phyloP scores from a whole-genome alignment of 2,329 filamentous ascomycete genomes.

The Colletotrichum caudatum region DNA sequence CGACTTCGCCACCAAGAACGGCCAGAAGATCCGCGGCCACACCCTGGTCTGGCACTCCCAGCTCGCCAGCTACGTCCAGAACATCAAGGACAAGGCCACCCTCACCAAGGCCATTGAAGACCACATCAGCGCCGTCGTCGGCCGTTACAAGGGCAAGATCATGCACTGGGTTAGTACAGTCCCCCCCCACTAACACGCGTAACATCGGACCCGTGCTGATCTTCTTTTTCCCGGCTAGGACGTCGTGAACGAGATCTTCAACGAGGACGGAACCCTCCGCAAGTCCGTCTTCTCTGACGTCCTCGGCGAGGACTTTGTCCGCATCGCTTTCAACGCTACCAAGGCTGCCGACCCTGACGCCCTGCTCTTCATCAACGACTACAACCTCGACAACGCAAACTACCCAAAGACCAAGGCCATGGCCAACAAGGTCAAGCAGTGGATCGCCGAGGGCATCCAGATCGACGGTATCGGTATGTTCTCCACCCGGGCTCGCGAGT shows the following conservation, averaged over 20 bases:
- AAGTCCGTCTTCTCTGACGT: not conserved
- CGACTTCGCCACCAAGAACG: conserved; percentile 67
- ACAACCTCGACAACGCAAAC: conserved; percentile 71
- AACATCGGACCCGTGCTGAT: not conserved
- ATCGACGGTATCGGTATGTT: not conserved
- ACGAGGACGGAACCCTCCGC: conserved; percentile 67
- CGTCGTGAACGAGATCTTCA: conserved; percentile 74
- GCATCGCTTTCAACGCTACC: not conserved
- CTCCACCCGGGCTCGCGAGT: conserved; percentile 15
- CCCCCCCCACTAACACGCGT: not conserved
- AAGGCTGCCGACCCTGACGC: conserved; percentile 73
- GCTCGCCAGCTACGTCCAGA: conserved; percentile 70
- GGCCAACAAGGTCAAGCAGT: not conserved
- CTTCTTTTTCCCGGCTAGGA: conserved; percentile 53
- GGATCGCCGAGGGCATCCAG: not conserved
- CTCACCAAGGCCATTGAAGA: conserved; percentile 68
- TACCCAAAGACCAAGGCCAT: conserved; percentile 70
- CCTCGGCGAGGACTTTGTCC: not conserved
- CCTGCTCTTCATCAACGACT: conserved; percentile 82
- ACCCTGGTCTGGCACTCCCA: conserved; percentile 75
- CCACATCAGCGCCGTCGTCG: conserved; percentile 69
- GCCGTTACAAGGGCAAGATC: conserved; percentile 74
- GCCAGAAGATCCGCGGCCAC: conserved; percentile 72
- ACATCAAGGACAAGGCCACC: conserved; percentile 62
- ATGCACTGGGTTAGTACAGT: conserved; percentile 60